Evolutionary conservation across 1,284 basidiomycete species (phyloP), one percentile per base, ranked within the genome.

Genomic region (Megacollybia platyphylla): DNA sequence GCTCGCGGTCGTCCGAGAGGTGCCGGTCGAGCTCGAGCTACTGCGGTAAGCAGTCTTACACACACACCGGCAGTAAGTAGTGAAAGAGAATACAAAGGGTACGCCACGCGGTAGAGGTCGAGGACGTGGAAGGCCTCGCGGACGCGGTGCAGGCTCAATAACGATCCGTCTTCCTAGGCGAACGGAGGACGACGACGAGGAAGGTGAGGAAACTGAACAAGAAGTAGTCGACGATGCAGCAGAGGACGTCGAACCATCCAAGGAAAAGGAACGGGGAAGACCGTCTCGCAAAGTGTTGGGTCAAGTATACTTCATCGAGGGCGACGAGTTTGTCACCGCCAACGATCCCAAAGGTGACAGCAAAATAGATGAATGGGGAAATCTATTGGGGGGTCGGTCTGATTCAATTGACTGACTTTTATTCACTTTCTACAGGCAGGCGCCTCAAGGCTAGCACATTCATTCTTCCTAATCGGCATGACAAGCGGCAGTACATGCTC

Each of bases 381-480:
- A 81, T 49, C 59, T 98, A 20, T 76, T 87, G 2, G 94, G 84
- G 43, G 91, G 91, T 86, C 9, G 54, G 76, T 65, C 8, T 45
- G 20, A 10, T 44, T 43, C 37, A 30, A 45, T 29, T 27, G 46
- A 8, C 18, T 26, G 40, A 20, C 39, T 39, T 32, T 20, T 13
- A 27, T 31, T 24, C 24, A 32, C 27, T 18, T 40, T n/a, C 15
- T 49, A 8, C 51, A 91, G 89, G 82, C 36, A 79, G 94, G 40
- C 71, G 75, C 46, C 97, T 90, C 71, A 96, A 93, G 61, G 78
- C 90, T 1, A 68, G 78, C 40, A 93, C 92, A 1, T 97, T 97
- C 56, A 67, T 76, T 10, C 78, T 92, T 1, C 82, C 88, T 0
- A 75, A 76, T 41, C 77, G 93, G 44, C 73, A 97, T 56, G 82